Evolutionary conservation across 257 asterid species (phyloP), one percentile per base, ranked within the genome.

Genomic region (Coffea canephora): DNA sequence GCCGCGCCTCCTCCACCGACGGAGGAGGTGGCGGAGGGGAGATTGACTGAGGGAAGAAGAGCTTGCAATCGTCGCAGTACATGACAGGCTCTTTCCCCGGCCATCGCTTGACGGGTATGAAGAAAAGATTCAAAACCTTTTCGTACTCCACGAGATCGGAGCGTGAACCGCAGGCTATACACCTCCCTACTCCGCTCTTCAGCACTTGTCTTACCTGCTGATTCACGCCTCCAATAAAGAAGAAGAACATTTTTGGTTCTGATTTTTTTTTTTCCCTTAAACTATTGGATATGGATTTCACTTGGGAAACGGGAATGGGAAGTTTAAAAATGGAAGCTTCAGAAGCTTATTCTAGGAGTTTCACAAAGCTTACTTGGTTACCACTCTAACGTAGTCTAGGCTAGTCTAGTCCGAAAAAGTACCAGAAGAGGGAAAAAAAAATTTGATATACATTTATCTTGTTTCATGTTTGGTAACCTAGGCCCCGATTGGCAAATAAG

Each of bases 41-140:
- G 1, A 85, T 52, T 10, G 91, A 79, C 73, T 80, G 87, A 0
- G 95, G 94, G 87, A 87, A 92, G 83, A 92, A 91, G 73, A 92
- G 88, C 0, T 85, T 85, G 90, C 97, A 94, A 77, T 84, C 84
- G 13, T 82, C 59, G 75, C 97, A 92, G 84, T 86, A 87, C 93
- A 94, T 79, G 6, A 82, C 18, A 73, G 96, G 91, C 75, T 90
- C 88, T 77, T 92, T 90, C 3, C 94, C 97, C 13, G 95, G 94
- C 97, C 97, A 90, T 64, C 89, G 92, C 97, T 95, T 91, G 0
- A 91, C 94, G 27, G 97, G 97, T 34, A 94, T 87, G 86, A 94
- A 94, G 90, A 92, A 94, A 8, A 92, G 77, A 80, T 94, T 94
- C 67, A 94, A 81, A 54, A 90, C 94, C 43, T 90, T 94, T 23